Conservation (phyloP, 148 eudicot genomes). For the Oxyria digyna region DNA sequence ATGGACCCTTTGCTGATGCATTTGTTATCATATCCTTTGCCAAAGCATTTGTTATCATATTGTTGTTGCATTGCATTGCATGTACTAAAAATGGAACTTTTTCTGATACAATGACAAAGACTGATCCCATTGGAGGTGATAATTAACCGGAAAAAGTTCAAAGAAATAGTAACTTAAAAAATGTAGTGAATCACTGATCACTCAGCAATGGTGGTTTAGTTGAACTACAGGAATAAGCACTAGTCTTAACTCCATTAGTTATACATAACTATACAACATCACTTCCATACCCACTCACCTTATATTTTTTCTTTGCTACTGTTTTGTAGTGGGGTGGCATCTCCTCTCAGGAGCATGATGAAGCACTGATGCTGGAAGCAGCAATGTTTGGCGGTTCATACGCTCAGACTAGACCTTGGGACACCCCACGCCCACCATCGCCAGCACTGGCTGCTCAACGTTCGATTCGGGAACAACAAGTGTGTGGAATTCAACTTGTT, state of each 20-base stretch:
- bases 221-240: neutral
- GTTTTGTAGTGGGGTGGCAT: slow-evolving; percentile 89
- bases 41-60: neutral
- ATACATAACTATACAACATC: neutral
- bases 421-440: slow-evolving; percentile 72
- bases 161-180: neutral
- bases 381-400: slow-evolving; percentile 93
- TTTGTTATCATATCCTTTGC: neutral
- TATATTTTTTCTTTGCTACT: neutral
- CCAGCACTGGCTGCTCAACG: slow-evolving; percentile 84
- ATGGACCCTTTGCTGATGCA: too few relatives aligned
- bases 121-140: neutral
- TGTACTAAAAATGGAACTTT: neutral
- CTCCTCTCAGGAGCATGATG: slow-evolving; percentile 92
- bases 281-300: neutral
- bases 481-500: slow-evolving; percentile 8
- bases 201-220: neutral
- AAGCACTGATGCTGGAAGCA: slow-evolving; percentile 98
- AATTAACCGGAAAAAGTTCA: neutral
- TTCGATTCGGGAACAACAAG: slow-evolving; percentile 83
- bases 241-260: neutral
- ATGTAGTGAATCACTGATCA: too few relatives aligned
- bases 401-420: slow-evolving; percentile 39
- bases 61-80: neutral
- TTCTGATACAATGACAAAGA: neutral